Conservation (phyloP, 2,329 filamentous ascomycete species). For the Dactylellina haptotyla region DNA sequence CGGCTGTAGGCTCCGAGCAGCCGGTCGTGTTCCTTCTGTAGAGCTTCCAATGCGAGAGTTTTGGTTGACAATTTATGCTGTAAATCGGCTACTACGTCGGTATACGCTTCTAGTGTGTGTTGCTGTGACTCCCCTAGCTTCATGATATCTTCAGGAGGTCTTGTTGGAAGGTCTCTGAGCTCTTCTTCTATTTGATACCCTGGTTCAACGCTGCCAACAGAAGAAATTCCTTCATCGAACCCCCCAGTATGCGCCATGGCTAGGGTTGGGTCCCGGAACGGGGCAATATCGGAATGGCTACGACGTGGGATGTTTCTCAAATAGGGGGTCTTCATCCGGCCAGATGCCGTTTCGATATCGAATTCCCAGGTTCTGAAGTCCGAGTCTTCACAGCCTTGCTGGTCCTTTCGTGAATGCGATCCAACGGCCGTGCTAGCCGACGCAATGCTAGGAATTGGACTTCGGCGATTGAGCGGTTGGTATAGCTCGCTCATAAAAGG, state of each 20-base stretch:
- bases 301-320: slow-evolving; percentile 24
- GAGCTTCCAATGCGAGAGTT: slow-evolving; percentile 36
- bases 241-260: slow-evolving; percentile 20
- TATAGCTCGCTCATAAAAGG: slow-evolving; percentile 48
- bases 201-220: neutral
- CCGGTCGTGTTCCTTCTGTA: slow-evolving; percentile 48
- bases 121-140: slow-evolving; percentile 4
- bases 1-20: slow-evolving; percentile 35
- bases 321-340: slow-evolving; percentile 17
- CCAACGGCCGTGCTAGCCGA: slow-evolving; percentile 37
- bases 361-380: slow-evolving; percentile 46
- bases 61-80: slow-evolving; percentile 52
- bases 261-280: neutral
- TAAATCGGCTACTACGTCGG: slow-evolving; percentile 37
- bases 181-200: slow-evolving; percentile 11
- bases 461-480: slow-evolving; percentile 40
- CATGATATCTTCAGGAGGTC: neutral
- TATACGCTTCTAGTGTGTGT: slow-evolving; percentile 41
- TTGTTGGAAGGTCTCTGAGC: neutral
- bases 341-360: slow-evolving; percentile 31
- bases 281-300: slow-evolving; percentile 3
- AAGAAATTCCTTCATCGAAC: neutral
- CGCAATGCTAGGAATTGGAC: slow-evolving; percentile 34
- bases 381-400: slow-evolving; percentile 24
- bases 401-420: slow-evolving; percentile 44